Evolutionary conservation across 2,329 filamentous ascomycete species (phyloP).

Genomic region (Plenodomus tracheiphilus): DNA sequence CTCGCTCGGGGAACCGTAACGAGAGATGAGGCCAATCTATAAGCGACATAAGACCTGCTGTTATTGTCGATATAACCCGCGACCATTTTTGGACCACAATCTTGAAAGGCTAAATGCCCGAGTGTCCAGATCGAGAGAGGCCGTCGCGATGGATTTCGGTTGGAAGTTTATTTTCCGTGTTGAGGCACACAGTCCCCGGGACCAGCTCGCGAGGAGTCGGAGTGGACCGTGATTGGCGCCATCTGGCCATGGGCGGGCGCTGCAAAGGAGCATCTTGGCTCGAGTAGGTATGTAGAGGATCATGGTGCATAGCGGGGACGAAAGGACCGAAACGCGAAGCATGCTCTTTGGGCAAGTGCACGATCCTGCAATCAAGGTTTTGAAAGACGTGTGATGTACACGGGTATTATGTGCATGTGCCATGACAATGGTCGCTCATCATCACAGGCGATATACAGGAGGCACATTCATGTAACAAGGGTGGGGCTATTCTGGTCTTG

Average conservation of each 20-base stretch:
- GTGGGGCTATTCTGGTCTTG: background rate
- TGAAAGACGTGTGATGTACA: background rate
- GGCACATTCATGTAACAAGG: no score
- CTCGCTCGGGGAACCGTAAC: conserved; percentile 34
- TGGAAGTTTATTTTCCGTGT: conserved; percentile 32
- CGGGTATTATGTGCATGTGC: no score
- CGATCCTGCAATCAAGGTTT: background rate
- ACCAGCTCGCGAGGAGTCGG: background rate
- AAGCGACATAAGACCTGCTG: conserved; percentile 36
- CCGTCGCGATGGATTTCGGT: conserved; percentile 20
- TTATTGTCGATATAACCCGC: conserved; percentile 41
- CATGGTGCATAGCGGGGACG: background rate
- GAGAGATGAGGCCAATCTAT: conserved; percentile 40
- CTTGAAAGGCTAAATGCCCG: conserved; percentile 35
- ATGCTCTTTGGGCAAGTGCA: background rate
- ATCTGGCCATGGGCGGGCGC: no score
- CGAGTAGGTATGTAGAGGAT: background rate
- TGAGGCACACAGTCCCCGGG: conserved; percentile 5
- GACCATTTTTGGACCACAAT: conserved; percentile 37
- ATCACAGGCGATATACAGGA: background rate
- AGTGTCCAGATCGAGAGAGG: conserved; percentile 13
- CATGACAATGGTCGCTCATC: background rate
- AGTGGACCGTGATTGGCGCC: background rate
- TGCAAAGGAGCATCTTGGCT: background rate
- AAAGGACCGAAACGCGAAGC: background rate